Conservation (phyloP, 192 early-diverging fungal genomes). For the Linnemannia schmuckeri region DNA sequence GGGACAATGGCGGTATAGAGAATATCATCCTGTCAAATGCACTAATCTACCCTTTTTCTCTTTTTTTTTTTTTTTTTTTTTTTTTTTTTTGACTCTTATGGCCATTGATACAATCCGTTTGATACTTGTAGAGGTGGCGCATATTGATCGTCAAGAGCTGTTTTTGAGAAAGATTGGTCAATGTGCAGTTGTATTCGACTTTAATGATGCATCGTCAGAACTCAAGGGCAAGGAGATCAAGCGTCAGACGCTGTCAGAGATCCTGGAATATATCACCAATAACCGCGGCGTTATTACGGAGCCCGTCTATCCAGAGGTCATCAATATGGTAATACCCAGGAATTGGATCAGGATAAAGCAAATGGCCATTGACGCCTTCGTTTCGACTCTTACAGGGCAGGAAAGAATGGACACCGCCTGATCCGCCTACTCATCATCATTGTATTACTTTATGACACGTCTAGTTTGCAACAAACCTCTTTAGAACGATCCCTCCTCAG, state of each 20-base stretch:
- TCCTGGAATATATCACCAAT: conserved; percentile 91
- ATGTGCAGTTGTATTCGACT: conserved; percentile 94
- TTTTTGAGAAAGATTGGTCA: conserved; percentile 91
- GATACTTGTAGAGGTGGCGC: conserved; percentile 74
- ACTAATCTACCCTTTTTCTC: background rate
- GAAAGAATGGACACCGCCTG: background rate
- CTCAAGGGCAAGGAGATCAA: conserved; percentile 96
- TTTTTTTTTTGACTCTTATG: background rate
- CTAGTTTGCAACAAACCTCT: conserved; percentile 92
- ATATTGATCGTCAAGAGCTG: conserved; percentile 85
- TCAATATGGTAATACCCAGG: conserved; percentile 82
- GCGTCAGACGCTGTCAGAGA: conserved; percentile 86
- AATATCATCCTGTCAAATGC: background rate
- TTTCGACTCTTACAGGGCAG: background rate
- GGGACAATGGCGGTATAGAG: background rate
- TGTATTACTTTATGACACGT: background rate
- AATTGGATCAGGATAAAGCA: background rate
- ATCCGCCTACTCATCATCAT: background rate
- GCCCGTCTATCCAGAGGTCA: conserved; percentile 88
- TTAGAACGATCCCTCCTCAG: conserved; percentile 95
- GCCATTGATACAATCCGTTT: background rate
- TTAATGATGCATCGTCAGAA: conserved; percentile 88
- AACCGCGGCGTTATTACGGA: conserved; percentile 89
- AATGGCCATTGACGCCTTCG: background rate
- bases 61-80: background rate